Base-by-base conservation (phyloP, 2,329 filamentous ascomycete genomes). In the Exophiala viscosa region DNA sequence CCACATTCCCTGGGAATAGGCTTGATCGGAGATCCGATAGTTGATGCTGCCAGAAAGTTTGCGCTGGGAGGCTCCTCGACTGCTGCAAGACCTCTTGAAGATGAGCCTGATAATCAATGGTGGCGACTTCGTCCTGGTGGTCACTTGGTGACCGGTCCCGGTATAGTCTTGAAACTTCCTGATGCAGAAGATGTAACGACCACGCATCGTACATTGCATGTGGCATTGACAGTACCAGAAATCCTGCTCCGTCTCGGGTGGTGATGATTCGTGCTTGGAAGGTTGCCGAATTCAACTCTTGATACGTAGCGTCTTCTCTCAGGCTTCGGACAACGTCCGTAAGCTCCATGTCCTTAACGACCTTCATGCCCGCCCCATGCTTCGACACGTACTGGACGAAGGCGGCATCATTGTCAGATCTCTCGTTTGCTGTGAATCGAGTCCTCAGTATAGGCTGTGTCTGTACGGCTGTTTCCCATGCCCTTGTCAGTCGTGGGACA, bases 201-300 rank as follows among this genome's bases (percentile, higher is more conserved):
- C 85, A 90, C 0, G 91, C 91, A 65, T 96, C 91, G 60, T 96
- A 96, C 15, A 96, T 76, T 1, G 90, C 89, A 69, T 96, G 91
- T 0, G 90, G 80, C 35, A 96, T 83, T 0, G 89, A 91, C 1
- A 96, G 66, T 3, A 81, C 52, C n/a, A 83, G 62, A 51, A 77
- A 78, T 2, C 48, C 65, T 13, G 69, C 65, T 5, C 56, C 45
- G 0, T 63, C 50, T 15, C 69, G 64, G 20, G 47, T 33, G 13
- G 66, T 57, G 15, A 75, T 60, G 3, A 76, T 45, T 2, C 67
- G 69, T 11, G 81, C 49, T 13, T 68, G 32, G 5, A 49, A 46
- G 9, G 15, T 34, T 13, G 47, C 48, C 2, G 28, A 15, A 13
- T 41, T 31, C 11, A 57, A 33, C 11, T 39, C 45, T 38, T 34